phyloP scores from a whole-genome alignment of 164 flowering plant genomes.

The Chimonanthus praecox region DNA sequence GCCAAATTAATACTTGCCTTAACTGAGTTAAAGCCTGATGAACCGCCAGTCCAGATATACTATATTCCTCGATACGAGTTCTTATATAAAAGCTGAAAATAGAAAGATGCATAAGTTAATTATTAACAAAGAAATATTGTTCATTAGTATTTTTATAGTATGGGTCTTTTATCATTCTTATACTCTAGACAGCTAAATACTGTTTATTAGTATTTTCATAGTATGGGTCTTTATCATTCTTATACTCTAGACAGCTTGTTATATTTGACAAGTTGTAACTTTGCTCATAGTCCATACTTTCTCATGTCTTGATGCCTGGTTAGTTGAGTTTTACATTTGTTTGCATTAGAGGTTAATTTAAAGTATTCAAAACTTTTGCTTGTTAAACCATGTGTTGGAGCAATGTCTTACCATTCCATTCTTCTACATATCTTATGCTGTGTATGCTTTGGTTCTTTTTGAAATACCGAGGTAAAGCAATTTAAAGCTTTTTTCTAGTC shows the following conservation, averaged over 20 bases:
- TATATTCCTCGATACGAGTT: too few species aligned
- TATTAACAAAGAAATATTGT: too few species aligned
- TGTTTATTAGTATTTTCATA: too few species aligned
- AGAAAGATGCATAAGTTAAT: too few species aligned
- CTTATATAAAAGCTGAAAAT: too few species aligned
- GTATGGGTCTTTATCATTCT: too few species aligned
- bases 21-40: too few species aligned
- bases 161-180: too few species aligned
- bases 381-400: not conserved
- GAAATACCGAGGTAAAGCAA: not conserved
- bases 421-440: not conserved
- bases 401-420: not conserved
- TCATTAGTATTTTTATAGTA: too few species aligned
- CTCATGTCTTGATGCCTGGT: not conserved
- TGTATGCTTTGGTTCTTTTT: not conserved
- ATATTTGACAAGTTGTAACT: not conserved
- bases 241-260: not conserved
- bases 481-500: not conserved
- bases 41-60: too few species aligned
- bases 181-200: too few species aligned
- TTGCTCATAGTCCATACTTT: not conserved
- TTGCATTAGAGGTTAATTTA: not conserved
- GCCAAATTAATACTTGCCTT: too few species aligned
- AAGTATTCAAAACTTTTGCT: not conserved
- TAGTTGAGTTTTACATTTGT: not conserved